Base-by-base conservation (phyloP, 176 grass and related monocot genomes). In the Avena insularis region DNA sequence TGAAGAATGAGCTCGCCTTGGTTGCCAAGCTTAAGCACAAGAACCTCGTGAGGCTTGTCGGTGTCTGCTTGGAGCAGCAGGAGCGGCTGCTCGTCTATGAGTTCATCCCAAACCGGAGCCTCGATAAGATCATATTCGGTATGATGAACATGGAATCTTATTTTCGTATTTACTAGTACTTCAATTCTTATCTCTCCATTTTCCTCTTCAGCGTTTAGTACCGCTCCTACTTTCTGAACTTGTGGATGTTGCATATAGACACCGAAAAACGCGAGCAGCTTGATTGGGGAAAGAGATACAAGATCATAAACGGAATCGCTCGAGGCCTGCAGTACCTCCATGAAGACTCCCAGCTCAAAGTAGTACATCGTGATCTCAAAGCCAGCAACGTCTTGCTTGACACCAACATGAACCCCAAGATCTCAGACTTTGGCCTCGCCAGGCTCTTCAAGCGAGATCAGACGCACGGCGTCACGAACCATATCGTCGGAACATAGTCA, bases 281-380 rank as follows among this genome's bases (percentile, higher is more conserved):
- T 5, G 74, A 77, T 2, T 96, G 90, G 94, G 66, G 12, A 43
- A 83, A 63, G 78, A 86, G 94, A 58, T 70, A 71, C 89, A 78
- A 63, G 31, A 86, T 90, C 51, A 93, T 93, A 40, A 62, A 78
- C 0, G 94, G 91, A 43, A 63, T 92, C 40, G 94, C 94, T 6
- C 48, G 94, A 12, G 94, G 94, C 6, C 56, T 96, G 48, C 91
- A 87, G 63, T 96, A 96, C 54, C 89, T 96, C n/a, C 94, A 93
- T 1, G 91, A 96, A 56, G 94, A 96, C 56, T 96, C 91, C 0
- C 89, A 86, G 45, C 62, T 93, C 40, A 92, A 49, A 38, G 89
- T 96, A 7, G 82, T 96, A 17, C 94, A 96, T 10, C 73, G 48
- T 2, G 73, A 76, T n/a, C 73, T 76, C 25, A 76, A 76, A 12